Percentiles rank a stretch among this genome's conserved stretches.
Evolutionary conservation across 73 alveolate species (phyloP).

Genomic region (Paramecium primaurelia): DNA sequence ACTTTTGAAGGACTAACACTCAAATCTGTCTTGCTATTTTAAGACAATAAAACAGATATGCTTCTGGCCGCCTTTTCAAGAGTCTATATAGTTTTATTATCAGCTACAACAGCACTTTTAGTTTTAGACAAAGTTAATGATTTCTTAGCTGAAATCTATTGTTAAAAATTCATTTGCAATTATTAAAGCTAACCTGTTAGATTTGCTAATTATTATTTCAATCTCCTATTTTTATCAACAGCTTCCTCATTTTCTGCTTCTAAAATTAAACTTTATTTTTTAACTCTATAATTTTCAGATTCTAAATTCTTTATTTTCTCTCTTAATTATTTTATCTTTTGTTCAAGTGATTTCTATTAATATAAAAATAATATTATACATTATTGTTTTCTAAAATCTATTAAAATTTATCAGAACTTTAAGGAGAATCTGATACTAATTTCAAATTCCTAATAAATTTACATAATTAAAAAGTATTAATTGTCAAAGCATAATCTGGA

Average conservation of each 20-base stretch:
- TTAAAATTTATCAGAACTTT: neutral
- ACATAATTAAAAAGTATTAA: neutral
- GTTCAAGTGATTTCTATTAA: neutral
- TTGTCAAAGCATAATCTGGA: constrained; percentile 2
- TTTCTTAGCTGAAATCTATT: neutral
- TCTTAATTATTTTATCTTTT: neutral
- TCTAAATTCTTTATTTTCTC: neutral
- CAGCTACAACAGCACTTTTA: neutral
- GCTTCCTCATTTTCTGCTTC: constrained; percentile 25
- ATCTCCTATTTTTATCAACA: neutral
- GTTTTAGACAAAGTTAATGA: neutral
- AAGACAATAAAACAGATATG: neutral
- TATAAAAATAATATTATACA: neutral
- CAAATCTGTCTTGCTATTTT: neutral
- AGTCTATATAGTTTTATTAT: neutral
- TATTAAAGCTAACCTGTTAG: neutral
- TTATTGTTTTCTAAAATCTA: neutral
- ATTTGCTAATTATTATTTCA: neutral
- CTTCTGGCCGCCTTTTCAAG: neutral
- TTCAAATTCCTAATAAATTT: constrained; percentile 2
- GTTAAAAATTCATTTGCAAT: neutral
- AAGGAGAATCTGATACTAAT: constrained; percentile 4
- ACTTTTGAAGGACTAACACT: constrained; percentile 31
- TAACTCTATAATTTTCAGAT: neutral
- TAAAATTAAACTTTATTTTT: neutral